These are phyloP conservation scores for Mycotypha africana DNA, from an alignment of 371 early-diverging fungal genomes.

Conservation along the genomic window DNA sequence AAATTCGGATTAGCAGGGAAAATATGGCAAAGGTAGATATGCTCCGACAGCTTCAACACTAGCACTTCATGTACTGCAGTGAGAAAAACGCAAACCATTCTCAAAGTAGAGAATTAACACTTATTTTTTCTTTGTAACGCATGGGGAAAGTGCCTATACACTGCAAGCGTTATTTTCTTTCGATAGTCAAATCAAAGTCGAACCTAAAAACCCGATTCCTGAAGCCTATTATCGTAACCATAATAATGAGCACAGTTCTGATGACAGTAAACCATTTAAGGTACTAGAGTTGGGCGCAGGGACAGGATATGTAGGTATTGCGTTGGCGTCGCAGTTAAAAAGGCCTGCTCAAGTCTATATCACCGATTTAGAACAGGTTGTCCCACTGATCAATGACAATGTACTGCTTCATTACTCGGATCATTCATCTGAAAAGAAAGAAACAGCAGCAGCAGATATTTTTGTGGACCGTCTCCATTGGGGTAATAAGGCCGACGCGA, in stretches of 20 bases:
- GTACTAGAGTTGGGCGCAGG: slow-evolving; percentile 51
- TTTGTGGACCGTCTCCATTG: slow-evolving; percentile 45
- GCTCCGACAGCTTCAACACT: too few species aligned
- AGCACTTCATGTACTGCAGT: too few species aligned
- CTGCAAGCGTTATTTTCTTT: slow-evolving; percentile 35
- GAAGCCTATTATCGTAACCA: slow-evolving; percentile 10
- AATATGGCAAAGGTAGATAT: slow-evolving; percentile 44
- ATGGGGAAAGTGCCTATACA: slow-evolving; percentile 32
- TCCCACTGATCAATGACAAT: slow-evolving; percentile 48
- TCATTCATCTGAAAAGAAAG: not conserved
- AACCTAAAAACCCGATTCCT: slow-evolving; percentile 32
- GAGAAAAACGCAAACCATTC: not conserved
- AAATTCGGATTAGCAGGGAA: slow-evolving; percentile 46
- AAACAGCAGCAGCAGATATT: slow-evolving; percentile 12
- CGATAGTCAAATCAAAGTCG: slow-evolving; percentile 3
- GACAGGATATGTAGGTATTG: slow-evolving; percentile 55
- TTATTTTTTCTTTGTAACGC: not conserved
- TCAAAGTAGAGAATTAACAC: too few species aligned
- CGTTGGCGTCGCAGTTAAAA: slow-evolving; percentile 38
- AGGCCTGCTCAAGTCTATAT: slow-evolving; percentile 35
- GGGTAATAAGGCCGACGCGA: slow-evolving; percentile 42
- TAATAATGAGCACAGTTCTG: not conserved
- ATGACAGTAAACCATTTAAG: not conserved
- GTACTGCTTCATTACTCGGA: slow-evolving; percentile 23
- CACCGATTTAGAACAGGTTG: slow-evolving; percentile 52